phyloP scores from a whole-genome alignment of 1,284 basidiomycete genomes.

The Anthracocystis walkeri region DNA sequence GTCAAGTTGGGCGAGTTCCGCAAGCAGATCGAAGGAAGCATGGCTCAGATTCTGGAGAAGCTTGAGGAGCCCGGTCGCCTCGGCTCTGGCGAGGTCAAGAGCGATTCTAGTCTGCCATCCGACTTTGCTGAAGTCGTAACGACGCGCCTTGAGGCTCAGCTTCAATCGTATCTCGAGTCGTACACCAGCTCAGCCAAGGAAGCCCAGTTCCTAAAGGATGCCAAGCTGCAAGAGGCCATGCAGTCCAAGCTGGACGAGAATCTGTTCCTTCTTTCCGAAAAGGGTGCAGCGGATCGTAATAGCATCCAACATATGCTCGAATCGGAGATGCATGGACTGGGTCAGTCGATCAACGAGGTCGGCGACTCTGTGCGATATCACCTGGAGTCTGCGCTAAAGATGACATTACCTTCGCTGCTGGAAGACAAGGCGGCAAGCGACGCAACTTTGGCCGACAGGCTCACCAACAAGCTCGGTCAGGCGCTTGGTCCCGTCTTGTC shows the following conservation, averaged over 20 bases:
- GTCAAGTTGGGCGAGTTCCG: conserved; percentile 47
- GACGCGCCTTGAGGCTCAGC: conserved; percentile 8
- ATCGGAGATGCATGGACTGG: conserved; percentile 20
- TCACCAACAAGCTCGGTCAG: conserved; percentile 30
- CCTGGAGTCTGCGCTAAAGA: conserved; percentile 36
- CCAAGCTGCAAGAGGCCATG: conserved; percentile 20
- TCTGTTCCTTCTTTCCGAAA: conserved; percentile 32
- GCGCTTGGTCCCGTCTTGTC: conserved; percentile 31
- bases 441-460: conserved; percentile 16
- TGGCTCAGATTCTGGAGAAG: conserved; percentile 37
- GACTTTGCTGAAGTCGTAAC: conserved; percentile 25
- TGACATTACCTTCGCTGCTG: conserved; percentile 44
- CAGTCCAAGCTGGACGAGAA: conserved; percentile 51
- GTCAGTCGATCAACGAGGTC: conserved; percentile 28
- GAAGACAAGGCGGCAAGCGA: conserved; percentile 28
- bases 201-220: conserved; percentile 4
- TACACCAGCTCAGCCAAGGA: conserved; percentile 12
- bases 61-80: conserved; percentile 11
- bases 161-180: conserved; percentile 18
- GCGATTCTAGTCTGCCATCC: not conserved
- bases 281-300: conserved; percentile 39
- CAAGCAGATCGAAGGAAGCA: conserved; percentile 38
- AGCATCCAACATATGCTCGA: conserved; percentile 42
- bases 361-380: conserved; percentile 21
- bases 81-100: not conserved